phyloP scores from a whole-genome alignment of 441 rosid genomes.

The Pelargonium fulgidum region DNA sequence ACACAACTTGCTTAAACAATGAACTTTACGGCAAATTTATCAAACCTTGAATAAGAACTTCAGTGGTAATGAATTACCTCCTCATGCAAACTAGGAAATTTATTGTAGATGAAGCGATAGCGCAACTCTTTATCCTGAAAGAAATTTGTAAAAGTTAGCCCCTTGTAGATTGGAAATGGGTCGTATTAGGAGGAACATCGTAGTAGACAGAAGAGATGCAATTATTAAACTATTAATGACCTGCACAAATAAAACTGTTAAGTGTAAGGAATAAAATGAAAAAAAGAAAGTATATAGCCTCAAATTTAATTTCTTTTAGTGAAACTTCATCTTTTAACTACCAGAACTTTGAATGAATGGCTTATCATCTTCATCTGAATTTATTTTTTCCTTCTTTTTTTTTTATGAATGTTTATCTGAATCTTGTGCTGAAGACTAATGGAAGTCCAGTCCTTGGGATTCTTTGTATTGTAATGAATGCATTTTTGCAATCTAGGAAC shows the following conservation, averaged over 20 bases:
- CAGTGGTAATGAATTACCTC: constrained; percentile 43
- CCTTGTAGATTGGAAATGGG: constrained; percentile 14
- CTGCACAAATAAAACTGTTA: neutral
- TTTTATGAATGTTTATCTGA: neutral
- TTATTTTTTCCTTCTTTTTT: neutral
- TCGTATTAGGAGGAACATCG: neutral
- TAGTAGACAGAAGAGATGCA: neutral
- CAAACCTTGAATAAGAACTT: constrained; percentile 22
- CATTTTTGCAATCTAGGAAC: no score
- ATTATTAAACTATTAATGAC: neutral
- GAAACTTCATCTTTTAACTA: no score
- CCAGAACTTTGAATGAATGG: neutral
- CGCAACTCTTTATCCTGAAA: constrained; percentile 82
- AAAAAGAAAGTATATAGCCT: no score
- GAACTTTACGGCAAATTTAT: neutral
- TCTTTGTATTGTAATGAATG: no score
- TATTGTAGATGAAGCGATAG: constrained; percentile 88
- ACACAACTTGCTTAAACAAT: neutral
- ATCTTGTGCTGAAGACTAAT: no score
- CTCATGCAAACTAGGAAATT: constrained; percentile 74
- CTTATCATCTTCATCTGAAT: neutral
- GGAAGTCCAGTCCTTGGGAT: no score
- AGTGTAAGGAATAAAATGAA: no score
- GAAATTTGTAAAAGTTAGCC: neutral
- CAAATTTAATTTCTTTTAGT: no score